These are phyloP conservation scores for Epichloe gansuensis DNA, from an alignment of 2,329 filamentous ascomycete species.

Conservation along the genomic window DNA sequence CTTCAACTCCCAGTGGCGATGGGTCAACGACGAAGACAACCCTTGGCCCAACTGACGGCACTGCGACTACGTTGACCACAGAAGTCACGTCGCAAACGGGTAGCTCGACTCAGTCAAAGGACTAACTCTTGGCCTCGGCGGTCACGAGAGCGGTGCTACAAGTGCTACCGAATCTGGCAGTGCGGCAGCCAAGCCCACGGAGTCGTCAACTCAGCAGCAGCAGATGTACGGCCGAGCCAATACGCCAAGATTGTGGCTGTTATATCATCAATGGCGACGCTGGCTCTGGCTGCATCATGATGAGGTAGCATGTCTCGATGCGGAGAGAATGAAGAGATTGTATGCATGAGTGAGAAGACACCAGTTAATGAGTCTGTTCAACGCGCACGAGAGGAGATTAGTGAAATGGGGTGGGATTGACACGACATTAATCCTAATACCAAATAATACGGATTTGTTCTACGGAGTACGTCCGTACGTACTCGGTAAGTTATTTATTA, in stretches of 20 bases:
- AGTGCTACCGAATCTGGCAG: background rate
- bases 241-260: slow-evolving; percentile 1
- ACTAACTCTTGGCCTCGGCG: slow-evolving; percentile 10
- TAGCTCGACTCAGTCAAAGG: background rate
- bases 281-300: slow-evolving; percentile 1
- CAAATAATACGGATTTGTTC: too few relatives aligned
- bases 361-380: background rate
- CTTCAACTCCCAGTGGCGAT: background rate
- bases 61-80: slow-evolving; percentile 3
- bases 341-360: background rate
- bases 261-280: background rate
- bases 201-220: slow-evolving; percentile 6
- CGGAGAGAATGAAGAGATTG: background rate
- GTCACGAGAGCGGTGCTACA: slow-evolving; percentile 10
- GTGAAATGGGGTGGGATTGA: background rate
- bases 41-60: background rate
- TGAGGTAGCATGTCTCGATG: background rate
- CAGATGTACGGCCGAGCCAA: background rate
- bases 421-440: background rate
- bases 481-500: too few relatives aligned
- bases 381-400: background rate
- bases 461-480: too few relatives aligned
- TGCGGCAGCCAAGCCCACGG: slow-evolving; percentile 3
- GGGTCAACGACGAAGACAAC: background rate
- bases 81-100: background rate